Conservation (phyloP, 768 basidiomycete genomes). For the Ephemerocybe angulata region DNA sequence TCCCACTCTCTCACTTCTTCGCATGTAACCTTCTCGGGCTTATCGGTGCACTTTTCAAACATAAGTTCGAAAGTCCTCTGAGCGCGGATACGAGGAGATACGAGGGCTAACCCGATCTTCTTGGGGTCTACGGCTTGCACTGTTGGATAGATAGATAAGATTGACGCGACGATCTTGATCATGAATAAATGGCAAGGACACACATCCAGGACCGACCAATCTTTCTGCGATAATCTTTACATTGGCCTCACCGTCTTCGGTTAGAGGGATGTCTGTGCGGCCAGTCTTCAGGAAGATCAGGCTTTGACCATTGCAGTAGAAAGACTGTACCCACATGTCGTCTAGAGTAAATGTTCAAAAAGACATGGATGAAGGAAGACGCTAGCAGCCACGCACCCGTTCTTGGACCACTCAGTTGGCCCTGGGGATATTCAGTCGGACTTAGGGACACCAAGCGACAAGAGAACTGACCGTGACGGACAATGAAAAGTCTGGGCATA, state of each 20-base stretch:
- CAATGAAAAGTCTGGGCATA: conserved; percentile 72
- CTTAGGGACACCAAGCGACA: not conserved
- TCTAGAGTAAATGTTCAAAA: conserved; percentile 28
- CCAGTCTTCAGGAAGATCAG: conserved; percentile 61
- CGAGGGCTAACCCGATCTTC: conserved; percentile 68
- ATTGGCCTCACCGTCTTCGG: conserved; percentile 66
- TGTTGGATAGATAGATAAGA: conserved; percentile 23
- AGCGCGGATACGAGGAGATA: conserved; percentile 88
- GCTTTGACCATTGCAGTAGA: conserved; percentile 4
- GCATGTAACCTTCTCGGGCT: conserved; percentile 53
- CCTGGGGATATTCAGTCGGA: conserved; percentile 38
- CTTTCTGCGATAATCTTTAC: conserved; percentile 58
- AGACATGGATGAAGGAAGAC: not conserved
- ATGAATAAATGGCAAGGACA: conserved; percentile 27
- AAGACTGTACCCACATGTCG: conserved; percentile 51
- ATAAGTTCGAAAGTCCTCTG: conserved; percentile 82
- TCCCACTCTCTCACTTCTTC: conserved; percentile 84
- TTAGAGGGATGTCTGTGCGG: conserved; percentile 82
- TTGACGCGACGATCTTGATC: not conserved
- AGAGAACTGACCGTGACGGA: conserved; percentile 63
- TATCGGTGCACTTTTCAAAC: conserved; percentile 43
- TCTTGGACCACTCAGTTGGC: conserved; percentile 92
- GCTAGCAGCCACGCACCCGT: conserved; percentile 50
- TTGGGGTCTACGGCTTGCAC: conserved; percentile 76
- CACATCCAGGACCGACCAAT: conserved; percentile 77